These are phyloP conservation scores for Chlorella sp. DNA, from an alignment of 139 green algal species.

Conservation along the genomic window DNA sequence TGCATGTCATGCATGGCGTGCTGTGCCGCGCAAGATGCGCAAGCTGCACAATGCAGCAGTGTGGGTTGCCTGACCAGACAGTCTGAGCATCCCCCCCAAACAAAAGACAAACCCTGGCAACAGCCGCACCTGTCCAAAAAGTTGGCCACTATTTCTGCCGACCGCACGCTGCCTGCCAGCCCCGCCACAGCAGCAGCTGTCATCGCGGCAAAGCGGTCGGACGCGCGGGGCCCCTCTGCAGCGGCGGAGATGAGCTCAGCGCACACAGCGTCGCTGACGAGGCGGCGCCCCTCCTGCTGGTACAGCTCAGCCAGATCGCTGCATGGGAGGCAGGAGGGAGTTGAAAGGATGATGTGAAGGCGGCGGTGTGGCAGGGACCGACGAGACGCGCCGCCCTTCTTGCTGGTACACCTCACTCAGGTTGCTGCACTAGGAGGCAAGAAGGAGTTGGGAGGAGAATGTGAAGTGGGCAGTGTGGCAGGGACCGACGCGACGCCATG, in stretches of 20 bases:
- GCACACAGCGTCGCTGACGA: constrained; percentile 60
- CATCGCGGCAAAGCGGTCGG: constrained; percentile 78
- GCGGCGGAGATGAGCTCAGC: constrained; percentile 61
- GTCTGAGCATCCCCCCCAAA: not conserved
- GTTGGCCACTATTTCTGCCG: constrained; percentile 60
- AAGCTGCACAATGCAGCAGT: too few relatives aligned
- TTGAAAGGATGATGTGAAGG: not conserved
- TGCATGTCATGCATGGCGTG: too few relatives aligned
- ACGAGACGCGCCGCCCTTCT: not conserved
- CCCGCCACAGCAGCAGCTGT: constrained; percentile 72
- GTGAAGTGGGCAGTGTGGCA: not conserved
- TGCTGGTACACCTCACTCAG: not conserved
- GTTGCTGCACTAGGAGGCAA: not conserved
- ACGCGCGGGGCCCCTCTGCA: constrained; percentile 75
- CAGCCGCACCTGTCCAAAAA: constrained; percentile 58
- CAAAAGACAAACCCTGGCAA: not conserved
- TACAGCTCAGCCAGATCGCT: constrained; percentile 69
- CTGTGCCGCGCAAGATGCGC: too few relatives aligned
- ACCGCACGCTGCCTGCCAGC: constrained; percentile 56
- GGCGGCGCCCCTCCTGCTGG: constrained; percentile 53
- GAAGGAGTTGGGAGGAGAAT: not conserved
- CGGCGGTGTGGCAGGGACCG: too few relatives aligned
- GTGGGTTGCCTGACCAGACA: too few relatives aligned
- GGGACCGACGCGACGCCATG: not conserved
- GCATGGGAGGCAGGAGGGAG: not conserved